A percentile compares a stretch with the other conserved stretches of the same genome.
Evolutionary conservation across 2,329 filamentous ascomycete genomes (phyloP).

Genomic region (Fusarium palustre): DNA sequence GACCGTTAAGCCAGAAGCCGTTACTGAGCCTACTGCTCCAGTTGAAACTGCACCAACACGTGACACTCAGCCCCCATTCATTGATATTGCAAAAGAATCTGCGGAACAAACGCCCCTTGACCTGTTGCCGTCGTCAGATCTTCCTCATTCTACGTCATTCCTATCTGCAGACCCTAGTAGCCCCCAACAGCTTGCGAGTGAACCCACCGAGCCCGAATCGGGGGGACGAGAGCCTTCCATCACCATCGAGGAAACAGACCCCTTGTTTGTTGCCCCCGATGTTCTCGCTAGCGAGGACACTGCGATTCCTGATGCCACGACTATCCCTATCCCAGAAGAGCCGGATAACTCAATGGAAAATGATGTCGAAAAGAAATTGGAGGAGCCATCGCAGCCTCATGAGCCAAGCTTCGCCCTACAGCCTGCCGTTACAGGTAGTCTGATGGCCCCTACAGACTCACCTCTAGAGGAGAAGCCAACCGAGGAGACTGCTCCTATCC

Average conservation of each 20-base stretch:
- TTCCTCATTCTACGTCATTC: neutral
- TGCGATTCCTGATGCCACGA: neutral
- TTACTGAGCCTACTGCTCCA: neutral
- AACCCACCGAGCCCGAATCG: neutral
- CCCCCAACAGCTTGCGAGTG: neutral
- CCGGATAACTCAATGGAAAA: neutral
- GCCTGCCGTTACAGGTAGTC: neutral
- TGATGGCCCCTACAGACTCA: neutral
- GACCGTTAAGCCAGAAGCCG: neutral
- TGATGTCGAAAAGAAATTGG: neutral
- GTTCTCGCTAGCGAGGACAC: neutral
- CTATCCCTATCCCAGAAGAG: neutral
- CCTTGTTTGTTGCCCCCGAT: neutral
- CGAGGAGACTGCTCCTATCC: neutral
- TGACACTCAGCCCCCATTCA: neutral
- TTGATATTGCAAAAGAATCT: neutral
- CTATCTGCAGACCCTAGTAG: neutral
- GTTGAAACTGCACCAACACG: neutral
- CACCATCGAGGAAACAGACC: neutral
- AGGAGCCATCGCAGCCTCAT: constrained; percentile 6
- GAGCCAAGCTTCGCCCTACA: neutral
- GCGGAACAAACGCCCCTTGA: neutral
- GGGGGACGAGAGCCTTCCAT: neutral
- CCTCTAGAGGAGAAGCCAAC: neutral
- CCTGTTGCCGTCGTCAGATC: neutral